phyloP scores from a whole-genome alignment of 2,329 filamentous ascomycete species.

The Cladosporium sp. region DNA sequence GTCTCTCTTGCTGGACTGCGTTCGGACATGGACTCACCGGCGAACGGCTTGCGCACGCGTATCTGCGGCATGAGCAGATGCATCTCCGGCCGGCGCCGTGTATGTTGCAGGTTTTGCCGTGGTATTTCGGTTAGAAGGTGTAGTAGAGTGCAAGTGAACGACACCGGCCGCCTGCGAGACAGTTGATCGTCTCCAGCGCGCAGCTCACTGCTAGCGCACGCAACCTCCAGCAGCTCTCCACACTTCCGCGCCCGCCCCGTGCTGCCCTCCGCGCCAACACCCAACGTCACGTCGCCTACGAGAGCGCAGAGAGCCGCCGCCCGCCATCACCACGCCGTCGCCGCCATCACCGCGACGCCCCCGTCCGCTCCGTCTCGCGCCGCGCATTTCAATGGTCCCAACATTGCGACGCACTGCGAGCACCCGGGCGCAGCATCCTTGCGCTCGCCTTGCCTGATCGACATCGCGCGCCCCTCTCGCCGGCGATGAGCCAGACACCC shows the following conservation, averaged over 20 bases:
- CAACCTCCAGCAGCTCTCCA: no score
- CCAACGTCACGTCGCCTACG: neutral
- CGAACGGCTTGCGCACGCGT: constrained; percentile 83
- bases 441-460: constrained; percentile 11
- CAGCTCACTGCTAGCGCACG: no score
- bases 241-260: no score
- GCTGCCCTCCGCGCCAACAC: no score
- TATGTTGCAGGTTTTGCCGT: no score
- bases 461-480: constrained; percentile 7
- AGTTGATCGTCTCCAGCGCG: no score
- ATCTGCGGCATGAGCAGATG: constrained; percentile 41
- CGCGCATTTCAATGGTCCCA: constrained; percentile 19
- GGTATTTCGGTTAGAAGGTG: no score
- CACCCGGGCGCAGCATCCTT: constrained; percentile 11
- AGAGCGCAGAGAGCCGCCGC: constrained; percentile 5
- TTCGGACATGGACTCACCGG: constrained; percentile 53
- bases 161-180: no score
- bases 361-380: constrained; percentile 3
- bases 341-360: constrained; percentile 17
- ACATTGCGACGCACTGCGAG: constrained; percentile 11
- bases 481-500: constrained; percentile 32
- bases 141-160: no score
- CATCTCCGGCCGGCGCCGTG: neutral
- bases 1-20: neutral
- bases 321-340: constrained; percentile 5